phyloP scores from a whole-genome alignment of 371 early-diverging fungal species.

The Rhizopus sp. region DNA sequence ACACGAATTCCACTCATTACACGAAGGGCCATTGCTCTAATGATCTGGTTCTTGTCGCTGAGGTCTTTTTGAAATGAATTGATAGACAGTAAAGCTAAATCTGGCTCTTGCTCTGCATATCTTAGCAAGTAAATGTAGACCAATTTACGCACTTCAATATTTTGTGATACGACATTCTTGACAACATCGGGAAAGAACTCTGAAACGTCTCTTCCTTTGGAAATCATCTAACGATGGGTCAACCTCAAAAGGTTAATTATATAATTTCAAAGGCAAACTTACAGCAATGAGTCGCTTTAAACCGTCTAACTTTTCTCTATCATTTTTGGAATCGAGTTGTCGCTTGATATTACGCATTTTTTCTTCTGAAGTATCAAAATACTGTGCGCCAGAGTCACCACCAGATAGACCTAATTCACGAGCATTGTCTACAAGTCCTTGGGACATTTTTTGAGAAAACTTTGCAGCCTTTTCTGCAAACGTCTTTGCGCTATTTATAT shows the following conservation, averaged over 20 bases:
- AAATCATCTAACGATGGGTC: constrained; percentile 78
- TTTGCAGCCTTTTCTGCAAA: constrained; percentile 85
- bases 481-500: constrained; percentile 72
- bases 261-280: no score
- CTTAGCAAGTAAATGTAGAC: constrained; percentile 93
- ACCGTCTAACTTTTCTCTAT: constrained; percentile 90
- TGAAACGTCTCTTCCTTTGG: constrained; percentile 90
- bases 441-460: constrained; percentile 81
- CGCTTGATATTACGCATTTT: constrained; percentile 76
- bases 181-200: constrained; percentile 95
- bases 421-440: constrained; percentile 85
- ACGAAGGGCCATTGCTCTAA: constrained; percentile 92
- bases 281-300: constrained; percentile 90
- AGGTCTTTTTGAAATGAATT: constrained; percentile 97
- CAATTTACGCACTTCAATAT: constrained; percentile 88
- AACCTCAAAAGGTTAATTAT: no score
- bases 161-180: constrained; percentile 92
- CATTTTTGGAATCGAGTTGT: constrained; percentile 81
- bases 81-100: constrained; percentile 85
- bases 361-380: constrained; percentile 87
- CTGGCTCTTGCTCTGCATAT: constrained; percentile 95
- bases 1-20: constrained; percentile 95
- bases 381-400: constrained; percentile 67
- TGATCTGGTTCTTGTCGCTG: constrained; percentile 89
- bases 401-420: constrained; percentile 78